phyloP scores from a whole-genome alignment of 1,139 yeast species.

The Kazachstania sp. region DNA sequence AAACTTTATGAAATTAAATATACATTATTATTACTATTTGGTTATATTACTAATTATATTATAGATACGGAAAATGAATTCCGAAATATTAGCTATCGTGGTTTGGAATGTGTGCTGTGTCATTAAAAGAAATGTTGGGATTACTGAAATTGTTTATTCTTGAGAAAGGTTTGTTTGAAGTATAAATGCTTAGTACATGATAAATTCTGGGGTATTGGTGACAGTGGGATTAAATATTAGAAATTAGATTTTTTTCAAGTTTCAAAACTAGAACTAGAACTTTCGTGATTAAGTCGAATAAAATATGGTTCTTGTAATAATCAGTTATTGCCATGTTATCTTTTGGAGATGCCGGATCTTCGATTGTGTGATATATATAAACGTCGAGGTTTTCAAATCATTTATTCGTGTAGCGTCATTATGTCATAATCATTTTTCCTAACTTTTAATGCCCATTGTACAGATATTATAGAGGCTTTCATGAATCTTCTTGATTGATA shows the following conservation, averaged over 20 bases:
- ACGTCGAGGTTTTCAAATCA: background rate
- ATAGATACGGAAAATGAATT: background rate
- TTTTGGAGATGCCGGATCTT: background rate
- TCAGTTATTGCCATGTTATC: background rate
- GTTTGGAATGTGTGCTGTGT: background rate
- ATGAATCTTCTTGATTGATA: constrained; percentile 85
- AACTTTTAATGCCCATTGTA: constrained; percentile 76
- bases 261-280: background rate
- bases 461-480: constrained; percentile 82
- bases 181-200: too few relatives aligned
- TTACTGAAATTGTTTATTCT: too few relatives aligned
- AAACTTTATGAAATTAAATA: background rate
- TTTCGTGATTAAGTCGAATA: background rate
- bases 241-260: background rate
- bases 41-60: background rate
- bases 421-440: constrained; percentile 33
- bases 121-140: too few relatives aligned
- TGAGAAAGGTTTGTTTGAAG: too few relatives aligned
- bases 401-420: constrained; percentile 31
- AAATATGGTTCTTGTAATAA: background rate
- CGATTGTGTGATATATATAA: background rate
- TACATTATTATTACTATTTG: background rate
- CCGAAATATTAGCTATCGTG: background rate
- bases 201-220: too few relatives aligned
- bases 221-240: background rate